Evolutionary conservation across 192 early-diverging fungal species (phyloP), one percentile per base, ranked within the genome.

Genomic region (Obelidium mucronatum): DNA sequence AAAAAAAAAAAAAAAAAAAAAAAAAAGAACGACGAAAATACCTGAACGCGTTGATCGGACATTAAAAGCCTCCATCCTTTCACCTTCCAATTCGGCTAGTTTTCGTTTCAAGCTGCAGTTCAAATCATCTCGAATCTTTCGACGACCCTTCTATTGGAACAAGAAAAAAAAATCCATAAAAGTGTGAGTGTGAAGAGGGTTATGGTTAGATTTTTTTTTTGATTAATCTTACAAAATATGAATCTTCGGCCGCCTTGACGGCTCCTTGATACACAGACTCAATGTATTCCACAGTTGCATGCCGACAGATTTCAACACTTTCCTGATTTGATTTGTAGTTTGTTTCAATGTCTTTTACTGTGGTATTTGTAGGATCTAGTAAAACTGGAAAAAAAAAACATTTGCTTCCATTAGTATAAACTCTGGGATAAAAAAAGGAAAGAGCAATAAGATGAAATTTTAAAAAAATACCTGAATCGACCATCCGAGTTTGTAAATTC

Each of bases 221-320:
- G n/a, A n/a, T n/a, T n/a, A n/a, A 31, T 34, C n/a, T 30, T 24
- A 73, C 70, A 13, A 58, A 6, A 73, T 58, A 73, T 13, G 70
- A 34, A n/a, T 73, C 70, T 11, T 56, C 31, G 15, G 55, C 53
- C 34, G 24, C 19, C 17, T 73, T 52, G 5, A 34, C 15, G 0
- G 70, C 30, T 5, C 52, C 70, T 60, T 73, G 31, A 28, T 36
- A 73, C 19, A 59, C 70, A 60, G 54, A 11, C 1, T 73, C 70
- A 13, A 40, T 40, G 37, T 65, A 65, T n/a, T 28, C 62, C 1
- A 22, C 15, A 13, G 30, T 26, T 19, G 62, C 8, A 13, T 33
- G 28, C 17, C 26, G 35, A 44, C 6, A 11, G 5, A 17, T 17
- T 44, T 44, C 17, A 17, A 5, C 17, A 11, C 6, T 44, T 44